Conservation (phyloP, 1,139 yeast genomes). For the Candida sp. region DNA sequence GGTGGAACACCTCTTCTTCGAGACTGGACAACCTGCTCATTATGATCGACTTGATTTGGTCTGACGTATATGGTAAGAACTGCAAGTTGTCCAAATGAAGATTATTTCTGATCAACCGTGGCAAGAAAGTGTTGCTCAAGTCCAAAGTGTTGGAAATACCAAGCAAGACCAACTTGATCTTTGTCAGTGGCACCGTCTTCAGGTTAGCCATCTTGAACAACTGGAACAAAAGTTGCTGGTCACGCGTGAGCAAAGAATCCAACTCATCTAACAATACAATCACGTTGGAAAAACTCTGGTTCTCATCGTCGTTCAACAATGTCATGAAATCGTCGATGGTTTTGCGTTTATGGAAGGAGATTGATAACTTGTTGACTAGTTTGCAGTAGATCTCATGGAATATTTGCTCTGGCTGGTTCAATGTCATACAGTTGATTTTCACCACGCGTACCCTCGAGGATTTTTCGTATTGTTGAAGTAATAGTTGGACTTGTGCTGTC, state of each 20-base stretch:
- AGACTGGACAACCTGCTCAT: conserved; percentile 49
- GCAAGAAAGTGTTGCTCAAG: conserved; percentile 84
- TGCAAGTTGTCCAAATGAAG: conserved; percentile 71
- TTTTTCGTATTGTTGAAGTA: conserved; percentile 6
- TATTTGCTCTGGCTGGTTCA: conserved; percentile 59
- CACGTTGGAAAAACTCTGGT: conserved; percentile 35
- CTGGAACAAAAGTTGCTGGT: conserved; percentile 76
- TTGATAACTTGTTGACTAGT: conserved; percentile 28
- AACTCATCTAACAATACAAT: conserved; percentile 83
- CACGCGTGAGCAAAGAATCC: conserved; percentile 77
- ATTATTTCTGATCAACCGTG: conserved; percentile 75
- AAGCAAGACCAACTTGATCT: conserved; percentile 63
- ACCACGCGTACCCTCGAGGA: conserved; percentile 33
- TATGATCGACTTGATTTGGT: conserved; percentile 74
- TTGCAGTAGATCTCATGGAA: conserved; percentile 56
- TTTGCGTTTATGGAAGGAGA: conserved; percentile 27
- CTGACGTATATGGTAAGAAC: conserved; percentile 83
- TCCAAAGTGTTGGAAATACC: conserved; percentile 96
- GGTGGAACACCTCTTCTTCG: conserved; percentile 60
- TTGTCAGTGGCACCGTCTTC: conserved; percentile 26
- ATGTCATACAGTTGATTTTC: conserved; percentile 79
- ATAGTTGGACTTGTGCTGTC: conserved; percentile 71
- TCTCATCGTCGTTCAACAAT: conserved; percentile 14
- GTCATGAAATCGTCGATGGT: conserved; percentile 27
- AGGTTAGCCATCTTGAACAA: conserved; percentile 71